These are phyloP conservation scores for Raddia guianensis DNA, from an alignment of 176 grass and related monocot species.

Conservation along the genomic window DNA sequence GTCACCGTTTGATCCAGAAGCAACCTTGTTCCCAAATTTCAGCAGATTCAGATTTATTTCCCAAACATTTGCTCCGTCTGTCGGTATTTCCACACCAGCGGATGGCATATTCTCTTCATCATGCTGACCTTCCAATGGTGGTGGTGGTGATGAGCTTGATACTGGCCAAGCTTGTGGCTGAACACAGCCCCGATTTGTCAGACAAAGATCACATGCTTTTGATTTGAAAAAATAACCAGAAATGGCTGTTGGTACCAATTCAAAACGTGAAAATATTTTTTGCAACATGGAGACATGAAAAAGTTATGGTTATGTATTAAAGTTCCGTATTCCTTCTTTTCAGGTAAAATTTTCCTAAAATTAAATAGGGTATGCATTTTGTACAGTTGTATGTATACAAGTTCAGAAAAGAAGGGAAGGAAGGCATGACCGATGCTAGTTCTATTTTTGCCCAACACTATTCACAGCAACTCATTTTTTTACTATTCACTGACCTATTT, in stretches of 20 bases:
- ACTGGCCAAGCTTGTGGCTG: slow-evolving; percentile 50
- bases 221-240: slow-evolving; percentile 34
- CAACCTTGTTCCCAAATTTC: slow-evolving; percentile 74
- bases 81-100: slow-evolving; percentile 74
- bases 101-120: slow-evolving; percentile 38
- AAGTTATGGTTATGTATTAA: background rate
- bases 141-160: slow-evolving; percentile 42
- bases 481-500: no score
- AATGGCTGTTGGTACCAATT: background rate
- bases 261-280: background rate
- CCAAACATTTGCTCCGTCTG: slow-evolving; percentile 78
- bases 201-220: background rate
- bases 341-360: background rate
- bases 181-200: slow-evolving; percentile 4
- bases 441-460: no score
- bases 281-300: background rate
- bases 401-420: slow-evolving; percentile 2
- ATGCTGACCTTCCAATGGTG: slow-evolving; percentile 39
- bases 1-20: slow-evolving; percentile 72
- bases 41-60: slow-evolving; percentile 78
- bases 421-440: background rate
- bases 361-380: slow-evolving; percentile 8
- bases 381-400: background rate
- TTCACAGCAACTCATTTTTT: no score
- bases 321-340: background rate